Conservation (phyloP, 352 stramenopile genomes). For the Phytophthora agathidicida region DNA sequence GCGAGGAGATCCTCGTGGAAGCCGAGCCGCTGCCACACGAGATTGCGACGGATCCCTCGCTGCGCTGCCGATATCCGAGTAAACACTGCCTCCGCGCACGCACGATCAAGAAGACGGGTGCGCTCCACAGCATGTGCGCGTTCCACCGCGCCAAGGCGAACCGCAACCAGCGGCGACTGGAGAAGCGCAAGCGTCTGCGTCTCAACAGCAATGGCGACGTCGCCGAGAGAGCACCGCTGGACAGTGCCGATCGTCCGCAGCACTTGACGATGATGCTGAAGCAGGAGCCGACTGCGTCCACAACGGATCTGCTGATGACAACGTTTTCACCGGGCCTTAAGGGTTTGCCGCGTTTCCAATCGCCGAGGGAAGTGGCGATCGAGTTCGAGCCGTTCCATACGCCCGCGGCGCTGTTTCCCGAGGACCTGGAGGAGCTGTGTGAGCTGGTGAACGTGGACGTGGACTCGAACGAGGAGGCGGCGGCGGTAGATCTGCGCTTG, state of each 20-base stretch:
- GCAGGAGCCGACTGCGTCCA: slow-evolving; percentile 1
- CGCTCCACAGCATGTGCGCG: slow-evolving; percentile 65
- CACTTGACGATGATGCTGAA: slow-evolving; percentile 3
- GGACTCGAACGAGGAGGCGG: background rate
- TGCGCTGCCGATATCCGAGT: slow-evolving; percentile 59
- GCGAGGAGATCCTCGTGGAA: slow-evolving; percentile 41
- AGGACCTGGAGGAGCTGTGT: slow-evolving; percentile 46
- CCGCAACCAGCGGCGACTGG: slow-evolving; percentile 55
- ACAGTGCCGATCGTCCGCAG: background rate
- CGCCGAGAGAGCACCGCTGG: background rate
- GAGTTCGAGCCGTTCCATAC: slow-evolving; percentile 43
- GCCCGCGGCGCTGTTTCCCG: slow-evolving; percentile 38
- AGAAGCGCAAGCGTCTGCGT: slow-evolving; percentile 44
- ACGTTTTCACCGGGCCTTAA: slow-evolving; percentile 6
- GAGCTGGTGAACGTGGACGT: slow-evolving; percentile 40
- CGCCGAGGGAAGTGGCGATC: slow-evolving; percentile 28
- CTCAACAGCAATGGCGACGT: slow-evolving; percentile 11
- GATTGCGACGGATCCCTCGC: slow-evolving; percentile 38
- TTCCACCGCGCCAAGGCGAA: slow-evolving; percentile 67
- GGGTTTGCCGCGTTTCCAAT: slow-evolving; percentile 15
- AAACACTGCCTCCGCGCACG: slow-evolving; percentile 58
- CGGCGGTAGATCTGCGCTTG: background rate
- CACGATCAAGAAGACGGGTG: slow-evolving; percentile 66
- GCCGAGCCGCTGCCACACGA: slow-evolving; percentile 44
- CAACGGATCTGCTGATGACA: slow-evolving; percentile 9